Base-by-base conservation (phyloP, 495 filamentous ascomycete species). In the Cercophora newfieldiana region DNA sequence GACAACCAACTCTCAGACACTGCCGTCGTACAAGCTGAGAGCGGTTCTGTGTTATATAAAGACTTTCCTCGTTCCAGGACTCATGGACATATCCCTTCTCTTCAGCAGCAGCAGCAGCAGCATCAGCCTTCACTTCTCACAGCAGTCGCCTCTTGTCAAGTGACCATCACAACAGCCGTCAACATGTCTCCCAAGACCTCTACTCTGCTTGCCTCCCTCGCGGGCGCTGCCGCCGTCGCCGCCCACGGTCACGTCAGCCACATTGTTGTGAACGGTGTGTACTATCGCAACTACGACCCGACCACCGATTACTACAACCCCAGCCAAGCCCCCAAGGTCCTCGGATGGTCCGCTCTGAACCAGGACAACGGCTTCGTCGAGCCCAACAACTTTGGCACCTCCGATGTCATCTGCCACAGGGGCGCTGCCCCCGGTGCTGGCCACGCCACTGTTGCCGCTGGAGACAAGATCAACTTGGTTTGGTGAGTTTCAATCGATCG, bases 221-320 rank as follows among this genome's bases (percentile, higher is more conserved):
- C 81, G 57, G 80, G 81, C 67, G 79, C 82, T 58, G 74, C 84
- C 48, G 69, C 83, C 58, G 86, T 88, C 54, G 80, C 81, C 59
- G 86, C 83, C 64, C 88, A 90, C 76, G 88, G 88, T 29, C 85
- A 82, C 61, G 86, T 89, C 30, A 77, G 77, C 33, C 83, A 87
- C 65, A 80, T 88, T 69, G 79, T 88, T 30, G 81, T 85, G 64
- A 85, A 88, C 68, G 88, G 86, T 30, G 77, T 77, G 30, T 84
- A 81, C 66, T 85, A 81, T 59, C 29, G 59, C 25, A 77, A 78
- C 67, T 81, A 78, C 58, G 76, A 84, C 58, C 81, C 82, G 37
- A 72, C 77, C 22, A 69, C 69, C 19, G 74, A 76, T 37, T 74
- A 72, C 56, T 83, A 77, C 63, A 70, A 71, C 59, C 59, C 59